Percentiles rank a stretch among this genome's conserved stretches.
Evolutionary conservation across 2,329 filamentous ascomycete species (phyloP).

Genomic region (Penicillium sp.): DNA sequence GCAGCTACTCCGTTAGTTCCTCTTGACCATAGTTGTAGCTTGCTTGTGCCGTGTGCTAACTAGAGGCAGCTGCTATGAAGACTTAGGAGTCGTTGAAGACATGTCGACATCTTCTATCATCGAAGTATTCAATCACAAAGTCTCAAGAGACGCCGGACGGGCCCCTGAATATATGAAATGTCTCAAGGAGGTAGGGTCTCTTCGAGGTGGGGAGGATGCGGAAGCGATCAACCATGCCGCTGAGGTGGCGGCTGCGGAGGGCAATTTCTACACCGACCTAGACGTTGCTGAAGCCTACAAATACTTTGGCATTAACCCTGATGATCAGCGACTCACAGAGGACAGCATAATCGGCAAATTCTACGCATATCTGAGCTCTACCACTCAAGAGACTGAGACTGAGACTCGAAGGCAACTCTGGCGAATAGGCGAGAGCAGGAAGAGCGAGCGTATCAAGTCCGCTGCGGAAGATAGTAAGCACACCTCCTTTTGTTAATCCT

Average conservation of each 20-base stretch:
- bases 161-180: constrained; percentile 68
- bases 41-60: constrained; percentile 12
- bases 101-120: constrained; percentile 66
- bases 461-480: constrained; percentile 60
- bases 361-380: constrained; percentile 58
- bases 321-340: constrained; percentile 56
- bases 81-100: constrained; percentile 65
- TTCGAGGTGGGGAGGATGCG: constrained; percentile 54
- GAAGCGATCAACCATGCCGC: constrained; percentile 63
- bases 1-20: constrained; percentile 38
- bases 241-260: constrained; percentile 62
- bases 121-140: constrained; percentile 67
- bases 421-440: constrained; percentile 63
- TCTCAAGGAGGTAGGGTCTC: constrained; percentile 63
- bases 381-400: constrained; percentile 58
- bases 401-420: constrained; percentile 62
- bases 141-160: constrained; percentile 58
- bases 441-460: constrained; percentile 62
- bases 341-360: constrained; percentile 67
- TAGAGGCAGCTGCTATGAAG: constrained; percentile 58
- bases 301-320: constrained; percentile 60
- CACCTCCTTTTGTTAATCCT: neutral
- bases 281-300: constrained; percentile 64
- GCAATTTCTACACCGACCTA: constrained; percentile 57
- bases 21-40: neutral